These are phyloP conservation scores for Cryphonectria nitschkei DNA, from an alignment of 2,329 filamentous ascomycete species.

Conservation along the genomic window DNA sequence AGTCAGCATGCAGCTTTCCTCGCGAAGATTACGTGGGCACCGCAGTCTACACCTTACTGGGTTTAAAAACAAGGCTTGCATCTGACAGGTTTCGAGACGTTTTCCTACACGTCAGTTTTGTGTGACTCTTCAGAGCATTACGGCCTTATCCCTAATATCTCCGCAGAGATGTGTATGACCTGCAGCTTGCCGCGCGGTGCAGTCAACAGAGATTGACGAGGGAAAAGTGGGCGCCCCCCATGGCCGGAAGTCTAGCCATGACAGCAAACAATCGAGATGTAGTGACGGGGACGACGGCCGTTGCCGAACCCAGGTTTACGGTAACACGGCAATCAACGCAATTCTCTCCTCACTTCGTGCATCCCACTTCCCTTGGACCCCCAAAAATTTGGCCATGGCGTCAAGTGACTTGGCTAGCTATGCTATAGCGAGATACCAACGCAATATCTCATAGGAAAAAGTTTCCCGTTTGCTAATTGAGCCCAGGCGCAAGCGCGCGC, in stretches of 20 bases:
- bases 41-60: constrained; percentile 1
- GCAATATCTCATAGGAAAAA: not conserved
- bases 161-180: constrained; percentile 1
- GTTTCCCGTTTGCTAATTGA: not conserved
- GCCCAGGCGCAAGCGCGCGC: constrained; percentile 1
- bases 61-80: constrained; percentile 31
- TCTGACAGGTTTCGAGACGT: constrained; percentile 32
- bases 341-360: not conserved
- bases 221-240: not conserved
- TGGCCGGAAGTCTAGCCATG: constrained; percentile 4
- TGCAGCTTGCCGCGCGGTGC: constrained; percentile 19
- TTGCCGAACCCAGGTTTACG: not conserved
- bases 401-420: not conserved
- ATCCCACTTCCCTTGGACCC: not conserved
- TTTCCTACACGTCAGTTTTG: constrained; percentile 16
- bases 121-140: constrained; percentile 27
- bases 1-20: constrained; percentile 26
- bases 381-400: not conserved
- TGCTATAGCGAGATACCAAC: not conserved
- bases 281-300: not conserved
- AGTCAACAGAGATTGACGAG: constrained; percentile 16
- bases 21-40: constrained; percentile 22
- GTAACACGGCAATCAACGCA: not conserved
- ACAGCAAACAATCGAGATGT: not conserved
- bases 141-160: constrained; percentile 33